phyloP scores from a whole-genome alignment of 169 alveolate genomes.

The Plasmodium blacklocki region DNA sequence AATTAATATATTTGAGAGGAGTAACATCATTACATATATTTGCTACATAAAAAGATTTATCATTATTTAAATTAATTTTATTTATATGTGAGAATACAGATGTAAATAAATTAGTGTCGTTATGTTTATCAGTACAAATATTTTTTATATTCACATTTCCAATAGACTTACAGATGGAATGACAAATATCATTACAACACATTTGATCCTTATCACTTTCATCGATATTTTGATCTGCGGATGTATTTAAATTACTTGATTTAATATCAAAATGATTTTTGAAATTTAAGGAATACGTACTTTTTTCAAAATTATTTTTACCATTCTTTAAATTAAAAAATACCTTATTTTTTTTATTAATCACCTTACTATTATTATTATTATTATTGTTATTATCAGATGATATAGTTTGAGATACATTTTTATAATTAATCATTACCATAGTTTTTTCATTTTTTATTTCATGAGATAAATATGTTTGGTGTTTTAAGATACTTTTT shows the following conservation, averaged over 20 bases:
- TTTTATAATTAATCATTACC: constrained; percentile 9
- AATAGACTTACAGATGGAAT: constrained; percentile 67
- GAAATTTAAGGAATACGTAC: constrained; percentile 17
- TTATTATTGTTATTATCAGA: constrained; percentile 23
- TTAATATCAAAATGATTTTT: constrained; percentile 13
- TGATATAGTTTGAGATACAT: constrained; percentile 13
- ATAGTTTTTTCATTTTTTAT: constrained; percentile 26
- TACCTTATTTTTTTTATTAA: constrained; percentile 44
- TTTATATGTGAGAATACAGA: constrained; percentile 67
- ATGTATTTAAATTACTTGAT: constrained; percentile 20
- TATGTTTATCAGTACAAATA: constrained; percentile 67
- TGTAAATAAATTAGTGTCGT: constrained; percentile 49
- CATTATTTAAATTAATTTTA: constrained; percentile 64
- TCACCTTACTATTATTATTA: constrained; percentile 25
- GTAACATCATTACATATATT: constrained; percentile 75
- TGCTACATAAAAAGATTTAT: constrained; percentile 74
- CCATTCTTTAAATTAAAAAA: constrained; percentile 53
- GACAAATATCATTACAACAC: constrained; percentile 43
- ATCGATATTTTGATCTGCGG: background rate
- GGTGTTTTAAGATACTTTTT: constrained; percentile 30
- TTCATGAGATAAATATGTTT: constrained; percentile 20
- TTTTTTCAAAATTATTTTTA: constrained; percentile 18
- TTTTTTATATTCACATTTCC: constrained; percentile 71
- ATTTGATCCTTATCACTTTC: constrained; percentile 33
- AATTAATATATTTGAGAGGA: constrained; percentile 69